These are phyloP conservation scores for Dorcoceras hygrometricum DNA, from an alignment of 257 asterid genomes.

Conservation along the genomic window DNA sequence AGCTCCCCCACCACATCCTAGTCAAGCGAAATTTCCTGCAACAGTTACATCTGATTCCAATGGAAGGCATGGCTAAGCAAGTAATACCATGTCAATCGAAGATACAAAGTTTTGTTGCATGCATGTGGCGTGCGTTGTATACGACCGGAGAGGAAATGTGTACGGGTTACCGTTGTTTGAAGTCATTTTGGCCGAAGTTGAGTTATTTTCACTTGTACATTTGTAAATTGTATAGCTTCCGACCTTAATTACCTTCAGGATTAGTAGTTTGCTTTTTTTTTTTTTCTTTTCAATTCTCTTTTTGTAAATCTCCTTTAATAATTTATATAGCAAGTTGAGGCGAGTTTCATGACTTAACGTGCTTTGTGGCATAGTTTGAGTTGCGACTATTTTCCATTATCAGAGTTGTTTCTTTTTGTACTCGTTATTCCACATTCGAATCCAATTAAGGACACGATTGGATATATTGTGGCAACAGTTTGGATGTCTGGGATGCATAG, in stretches of 20 bases:
- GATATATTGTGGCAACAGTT: not conserved
- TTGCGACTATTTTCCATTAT: not conserved
- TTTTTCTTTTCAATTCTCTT: not conserved
- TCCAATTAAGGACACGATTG: not conserved
- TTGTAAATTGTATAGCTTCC: no score
- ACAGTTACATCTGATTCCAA: constrained; percentile 41
- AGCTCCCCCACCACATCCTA: constrained; percentile 64
- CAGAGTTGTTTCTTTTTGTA: not conserved
- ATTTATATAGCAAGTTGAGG: not conserved
- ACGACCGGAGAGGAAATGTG: constrained; percentile 8
- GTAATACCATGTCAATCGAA: constrained; percentile 3
- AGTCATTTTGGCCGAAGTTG: not conserved
- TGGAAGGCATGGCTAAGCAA: constrained; percentile 35
- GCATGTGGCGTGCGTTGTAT: not conserved
- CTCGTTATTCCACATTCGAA: no score
- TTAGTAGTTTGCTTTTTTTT: not conserved
- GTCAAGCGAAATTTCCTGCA: constrained; percentile 45
- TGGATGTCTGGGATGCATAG: not conserved
- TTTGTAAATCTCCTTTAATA: not conserved
- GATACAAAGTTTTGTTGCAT: constrained; percentile 7
- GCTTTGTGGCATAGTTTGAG: not conserved
- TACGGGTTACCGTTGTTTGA: not conserved
- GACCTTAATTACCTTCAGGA: not conserved
- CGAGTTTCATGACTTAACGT: not conserved
- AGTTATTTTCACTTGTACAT: not conserved